Conservation (phyloP, 2,329 filamentous ascomycete genomes). For the Botrytis hyacinthi region DNA sequence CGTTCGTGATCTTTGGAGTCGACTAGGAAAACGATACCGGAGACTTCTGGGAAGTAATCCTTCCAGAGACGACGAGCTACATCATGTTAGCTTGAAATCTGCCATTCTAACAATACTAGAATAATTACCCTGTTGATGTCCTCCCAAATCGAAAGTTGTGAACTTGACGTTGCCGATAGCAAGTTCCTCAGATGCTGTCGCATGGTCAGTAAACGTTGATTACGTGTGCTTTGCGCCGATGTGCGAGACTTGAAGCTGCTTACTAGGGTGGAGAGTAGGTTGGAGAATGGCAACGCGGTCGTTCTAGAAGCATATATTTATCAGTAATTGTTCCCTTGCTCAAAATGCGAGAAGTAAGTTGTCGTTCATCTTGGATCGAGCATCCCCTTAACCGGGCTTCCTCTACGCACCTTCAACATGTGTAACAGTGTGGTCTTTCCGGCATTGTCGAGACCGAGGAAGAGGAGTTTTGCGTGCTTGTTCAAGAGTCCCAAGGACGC, state of each 20-base stretch:
- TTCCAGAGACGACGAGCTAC: conserved; percentile 89
- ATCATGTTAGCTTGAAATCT: conserved; percentile 24
- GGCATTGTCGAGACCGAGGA: conserved; percentile 90
- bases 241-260: conserved; percentile 23
- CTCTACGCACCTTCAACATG: conserved; percentile 78
- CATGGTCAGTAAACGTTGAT: conserved; percentile 30
- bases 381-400: neutral
- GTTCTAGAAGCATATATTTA: conserved; percentile 55
- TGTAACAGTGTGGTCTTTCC: conserved; percentile 92
- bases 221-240: conserved; percentile 23
- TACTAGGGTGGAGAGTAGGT: conserved; percentile 88
- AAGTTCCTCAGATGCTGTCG: conserved; percentile 79
- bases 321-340: conserved; percentile 26
- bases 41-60: conserved; percentile 95
- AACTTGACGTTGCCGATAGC: conserved; percentile 92
- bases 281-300: conserved; percentile 89
- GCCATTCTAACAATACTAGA: neutral
- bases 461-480: conserved; percentile 94
- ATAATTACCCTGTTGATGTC: conserved; percentile 79
- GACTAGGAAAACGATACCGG: conserved; percentile 95
- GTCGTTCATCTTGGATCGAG: conserved; percentile 1
- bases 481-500: conserved; percentile 84
- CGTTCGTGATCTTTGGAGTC: conserved; percentile 97
- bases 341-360: conserved; percentile 11
- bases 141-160: conserved; percentile 90